Conservation (phyloP, 163 green algal species). For the Scenedesmus sp. region DNA sequence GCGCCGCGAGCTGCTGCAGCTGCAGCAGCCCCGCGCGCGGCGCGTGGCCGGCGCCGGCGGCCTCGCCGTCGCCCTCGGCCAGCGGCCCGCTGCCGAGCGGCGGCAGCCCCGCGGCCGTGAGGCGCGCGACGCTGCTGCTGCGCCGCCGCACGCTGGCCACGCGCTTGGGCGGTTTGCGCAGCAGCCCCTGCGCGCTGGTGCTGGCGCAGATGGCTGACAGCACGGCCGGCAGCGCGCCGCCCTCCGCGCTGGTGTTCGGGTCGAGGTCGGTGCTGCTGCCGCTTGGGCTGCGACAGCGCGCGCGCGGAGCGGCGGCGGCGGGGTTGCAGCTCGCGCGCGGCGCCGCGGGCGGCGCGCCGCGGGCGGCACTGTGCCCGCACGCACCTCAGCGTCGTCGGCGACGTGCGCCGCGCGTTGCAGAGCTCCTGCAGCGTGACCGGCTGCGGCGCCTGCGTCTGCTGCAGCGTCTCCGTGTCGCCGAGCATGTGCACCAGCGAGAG, state of each 20-base stretch:
- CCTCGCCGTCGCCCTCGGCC: too few species aligned
- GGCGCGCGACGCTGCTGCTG: not conserved
- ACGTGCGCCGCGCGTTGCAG: not conserved
- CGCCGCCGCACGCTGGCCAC: not conserved
- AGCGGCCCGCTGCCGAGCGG: not conserved
- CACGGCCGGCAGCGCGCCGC: not conserved
- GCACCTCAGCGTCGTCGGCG: not conserved
- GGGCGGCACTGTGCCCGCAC: not conserved
- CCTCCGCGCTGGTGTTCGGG: too few species aligned
- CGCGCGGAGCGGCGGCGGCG: not conserved
- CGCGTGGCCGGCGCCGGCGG: not conserved
- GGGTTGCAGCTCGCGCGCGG: too few species aligned
- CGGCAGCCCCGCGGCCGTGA: not conserved
- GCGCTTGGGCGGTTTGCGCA: not conserved
- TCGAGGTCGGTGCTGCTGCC: slow-evolving; percentile 18
- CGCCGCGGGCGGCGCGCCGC: too few species aligned
- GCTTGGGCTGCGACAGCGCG: slow-evolving; percentile 31
- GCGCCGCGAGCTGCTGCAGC: slow-evolving; percentile 19
- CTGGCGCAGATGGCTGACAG: not conserved
- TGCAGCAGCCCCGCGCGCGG: not conserved
- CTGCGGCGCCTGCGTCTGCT: not conserved
- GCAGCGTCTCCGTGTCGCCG: slow-evolving; percentile 43
- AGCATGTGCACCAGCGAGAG: slow-evolving; percentile 44
- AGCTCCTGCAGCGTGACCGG: slow-evolving; percentile 33
- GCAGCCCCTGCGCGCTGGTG: not conserved